phyloP scores from a whole-genome alignment of 306 rosid species.

The Glycyrrhiza uralensis region DNA sequence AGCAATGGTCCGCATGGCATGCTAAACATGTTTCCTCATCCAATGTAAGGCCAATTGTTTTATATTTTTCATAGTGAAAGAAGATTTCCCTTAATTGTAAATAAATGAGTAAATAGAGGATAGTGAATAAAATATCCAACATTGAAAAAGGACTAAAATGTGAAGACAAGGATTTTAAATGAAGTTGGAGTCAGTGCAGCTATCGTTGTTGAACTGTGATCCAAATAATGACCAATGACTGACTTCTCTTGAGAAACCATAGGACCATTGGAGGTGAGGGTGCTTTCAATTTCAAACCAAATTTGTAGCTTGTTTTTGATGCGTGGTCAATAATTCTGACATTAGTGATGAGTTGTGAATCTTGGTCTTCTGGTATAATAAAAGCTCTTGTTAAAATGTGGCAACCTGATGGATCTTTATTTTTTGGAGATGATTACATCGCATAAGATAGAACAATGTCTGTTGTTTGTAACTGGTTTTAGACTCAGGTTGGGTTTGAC shows the following conservation, averaged over 20 bases:
- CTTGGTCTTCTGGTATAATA: background rate
- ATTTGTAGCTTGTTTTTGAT: conserved; percentile 21
- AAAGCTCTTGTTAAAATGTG: background rate
- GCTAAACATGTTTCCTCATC: conserved; percentile 51
- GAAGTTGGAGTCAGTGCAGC: background rate
- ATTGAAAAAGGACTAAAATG: background rate
- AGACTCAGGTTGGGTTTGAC: background rate
- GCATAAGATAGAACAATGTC: background rate
- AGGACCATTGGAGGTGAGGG: background rate
- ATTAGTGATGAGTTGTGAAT: conserved; percentile 1
- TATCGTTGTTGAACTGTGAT: conserved; percentile 6
- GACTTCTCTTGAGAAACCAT: background rate
- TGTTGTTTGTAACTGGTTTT: background rate
- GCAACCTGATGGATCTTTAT: background rate
- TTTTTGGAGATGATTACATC: background rate
- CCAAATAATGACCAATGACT: conserved; percentile 13
- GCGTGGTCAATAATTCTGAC: background rate
- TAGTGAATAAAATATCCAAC: conserved; percentile 13
- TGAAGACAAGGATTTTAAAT: background rate
- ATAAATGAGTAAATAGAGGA: background rate
- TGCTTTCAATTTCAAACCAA: conserved; percentile 6
- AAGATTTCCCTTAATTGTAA: background rate
- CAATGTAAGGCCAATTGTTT: conserved; percentile 45
- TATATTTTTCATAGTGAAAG: background rate
- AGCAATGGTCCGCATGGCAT: conserved; percentile 97